Evolutionary conservation across 129 eudicot genomes (phyloP).

Genomic region (Chrysanthemum lavandulifolium): DNA sequence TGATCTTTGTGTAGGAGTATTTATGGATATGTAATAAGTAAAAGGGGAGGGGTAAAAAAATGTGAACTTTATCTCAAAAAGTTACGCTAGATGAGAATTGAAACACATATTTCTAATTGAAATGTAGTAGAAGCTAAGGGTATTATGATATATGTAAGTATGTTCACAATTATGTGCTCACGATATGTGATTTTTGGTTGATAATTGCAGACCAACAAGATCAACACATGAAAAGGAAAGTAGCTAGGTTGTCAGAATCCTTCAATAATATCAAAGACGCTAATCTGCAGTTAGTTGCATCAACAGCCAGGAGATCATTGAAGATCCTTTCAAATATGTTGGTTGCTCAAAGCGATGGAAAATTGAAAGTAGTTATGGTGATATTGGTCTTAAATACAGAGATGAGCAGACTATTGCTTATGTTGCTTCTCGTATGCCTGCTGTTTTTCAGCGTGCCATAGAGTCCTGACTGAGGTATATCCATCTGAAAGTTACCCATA

Average conservation of each 20-base stretch:
- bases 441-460: slow-evolving; percentile 80
- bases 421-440: slow-evolving; percentile 97
- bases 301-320: slow-evolving; percentile 75
- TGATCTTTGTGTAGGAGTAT: no score
- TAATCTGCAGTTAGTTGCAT: slow-evolving; percentile 58
- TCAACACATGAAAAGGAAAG: slow-evolving; percentile 78
- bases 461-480: slow-evolving; percentile 78
- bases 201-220: slow-evolving; percentile 59
- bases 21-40: no score
- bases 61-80: no score
- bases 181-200: slow-evolving; percentile 12
- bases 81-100: no score
- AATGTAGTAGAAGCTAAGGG: neutral
- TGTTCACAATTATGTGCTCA: no score
- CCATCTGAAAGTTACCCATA: neutral
- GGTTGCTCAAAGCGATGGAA: slow-evolving; percentile 84
- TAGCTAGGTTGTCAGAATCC: slow-evolving; percentile 67
- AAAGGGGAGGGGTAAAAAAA: no score
- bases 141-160: no score
- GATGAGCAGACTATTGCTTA: slow-evolving; percentile 84
- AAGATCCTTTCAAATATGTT: slow-evolving; percentile 63
- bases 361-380: slow-evolving; percentile 66
- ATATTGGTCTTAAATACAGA: slow-evolving; percentile 66
- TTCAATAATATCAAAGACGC: slow-evolving; percentile 64
- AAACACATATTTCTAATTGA: neutral